A percentile compares a stretch with the other conserved stretches of the same genome.
phyloP scores from a whole-genome alignment of 768 basidiomycete genomes.

The Neoboletus brunneissimus region DNA sequence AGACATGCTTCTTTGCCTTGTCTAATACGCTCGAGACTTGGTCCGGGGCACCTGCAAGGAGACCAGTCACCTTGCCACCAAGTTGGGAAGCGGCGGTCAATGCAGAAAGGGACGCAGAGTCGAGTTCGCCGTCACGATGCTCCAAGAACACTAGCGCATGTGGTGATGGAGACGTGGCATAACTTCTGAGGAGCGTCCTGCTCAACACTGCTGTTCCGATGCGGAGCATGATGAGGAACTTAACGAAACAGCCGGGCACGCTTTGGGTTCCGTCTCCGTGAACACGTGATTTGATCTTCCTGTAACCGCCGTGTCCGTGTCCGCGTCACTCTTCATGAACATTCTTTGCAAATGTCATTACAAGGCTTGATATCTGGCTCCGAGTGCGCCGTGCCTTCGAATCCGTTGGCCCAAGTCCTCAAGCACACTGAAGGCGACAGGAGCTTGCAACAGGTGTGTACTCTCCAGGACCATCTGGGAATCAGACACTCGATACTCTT shows the following conservation, averaged over 20 bases:
- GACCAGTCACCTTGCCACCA: constrained; percentile 81
- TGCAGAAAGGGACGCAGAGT: constrained; percentile 84
- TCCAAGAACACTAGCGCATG: constrained; percentile 89
- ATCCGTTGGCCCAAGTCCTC: constrained; percentile 84
- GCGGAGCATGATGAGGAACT: constrained; percentile 18
- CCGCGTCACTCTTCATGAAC: not conserved
- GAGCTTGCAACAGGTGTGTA: constrained; percentile 76
- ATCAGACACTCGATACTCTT: not conserved
- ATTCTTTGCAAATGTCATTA: constrained; percentile 53
- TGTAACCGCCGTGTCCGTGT: not conserved
- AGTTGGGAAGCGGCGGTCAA: constrained; percentile 86
- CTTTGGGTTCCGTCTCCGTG: not conserved
- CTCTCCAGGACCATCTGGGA: not conserved
- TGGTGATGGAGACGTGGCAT: constrained; percentile 59
- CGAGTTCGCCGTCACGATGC: constrained; percentile 77
- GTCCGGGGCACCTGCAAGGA: constrained; percentile 67
- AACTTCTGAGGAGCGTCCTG: constrained; percentile 39
- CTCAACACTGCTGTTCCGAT: constrained; percentile 16
- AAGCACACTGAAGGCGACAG: constrained; percentile 89
- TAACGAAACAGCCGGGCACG: not conserved
- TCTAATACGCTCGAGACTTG: constrained; percentile 65
- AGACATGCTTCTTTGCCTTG: constrained; percentile 73
- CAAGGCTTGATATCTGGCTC: constrained; percentile 82
- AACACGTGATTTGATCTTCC: constrained; percentile 20
- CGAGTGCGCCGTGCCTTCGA: constrained; percentile 81